Evolutionary conservation across 202 grass and related monocot genomes (phyloP).

Genomic region (Hordeum pubiflorum): DNA sequence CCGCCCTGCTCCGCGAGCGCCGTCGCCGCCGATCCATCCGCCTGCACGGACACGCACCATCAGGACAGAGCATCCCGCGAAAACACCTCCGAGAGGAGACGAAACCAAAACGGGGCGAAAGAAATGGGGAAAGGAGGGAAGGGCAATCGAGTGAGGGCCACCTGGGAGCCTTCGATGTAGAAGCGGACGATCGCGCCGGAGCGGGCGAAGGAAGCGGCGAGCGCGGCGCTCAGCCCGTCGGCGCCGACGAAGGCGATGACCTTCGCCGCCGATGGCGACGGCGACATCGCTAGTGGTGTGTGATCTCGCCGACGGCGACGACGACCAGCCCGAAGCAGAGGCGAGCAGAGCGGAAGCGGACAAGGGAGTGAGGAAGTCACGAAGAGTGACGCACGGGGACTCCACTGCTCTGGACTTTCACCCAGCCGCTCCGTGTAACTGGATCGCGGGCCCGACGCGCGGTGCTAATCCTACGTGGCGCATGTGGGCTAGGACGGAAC

Average conservation of each 20-base stretch:
- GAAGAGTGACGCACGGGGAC: background rate
- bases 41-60: constrained; percentile 12
- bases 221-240: constrained; percentile 36
- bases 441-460: background rate
- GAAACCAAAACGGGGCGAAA: background rate
- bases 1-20: constrained; percentile 7
- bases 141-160: background rate
- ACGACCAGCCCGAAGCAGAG: constrained; percentile 8
- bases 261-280: constrained; percentile 2
- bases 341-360: background rate
- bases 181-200: constrained; percentile 52
- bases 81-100: background rate
- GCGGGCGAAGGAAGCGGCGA: constrained; percentile 58
- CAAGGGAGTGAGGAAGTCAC: background rate
- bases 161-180: constrained; percentile 28
- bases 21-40: constrained; percentile 11
- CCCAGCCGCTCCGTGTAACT: background rate
- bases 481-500: background rate
- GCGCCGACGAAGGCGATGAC: constrained; percentile 62
- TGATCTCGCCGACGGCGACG: background rate
- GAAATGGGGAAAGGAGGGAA: background rate
- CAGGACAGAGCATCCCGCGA: background rate
- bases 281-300: background rate
- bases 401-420: background rate
- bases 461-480: background rate